A percentile compares a stretch with the other conserved stretches of the same genome.
phyloP scores from a whole-genome alignment of 768 basidiomycete species.

The Calocera cornea region DNA sequence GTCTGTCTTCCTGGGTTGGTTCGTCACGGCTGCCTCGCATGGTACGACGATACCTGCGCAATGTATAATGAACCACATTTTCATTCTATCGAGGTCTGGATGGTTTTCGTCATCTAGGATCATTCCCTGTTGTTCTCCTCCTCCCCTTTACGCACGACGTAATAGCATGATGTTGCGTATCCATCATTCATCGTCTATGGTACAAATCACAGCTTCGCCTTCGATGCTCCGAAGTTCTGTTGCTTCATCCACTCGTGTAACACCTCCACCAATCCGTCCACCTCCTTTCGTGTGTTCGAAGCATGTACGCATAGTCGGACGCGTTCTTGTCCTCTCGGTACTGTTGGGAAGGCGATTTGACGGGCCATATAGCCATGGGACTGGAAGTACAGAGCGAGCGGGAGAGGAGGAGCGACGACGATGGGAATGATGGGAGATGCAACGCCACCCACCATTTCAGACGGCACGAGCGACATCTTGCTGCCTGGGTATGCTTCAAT shows the following conservation, averaged over 20 bases:
- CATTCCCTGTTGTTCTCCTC: background rate
- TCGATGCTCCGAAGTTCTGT: background rate
- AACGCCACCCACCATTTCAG: conserved; percentile 25
- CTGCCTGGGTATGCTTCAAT: background rate
- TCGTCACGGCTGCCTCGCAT: background rate
- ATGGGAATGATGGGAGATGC: conserved; percentile 77
- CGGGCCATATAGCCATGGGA: conserved; percentile 46
- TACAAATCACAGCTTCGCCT: background rate
- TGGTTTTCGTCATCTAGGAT: background rate
- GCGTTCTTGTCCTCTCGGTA: conserved; percentile 72
- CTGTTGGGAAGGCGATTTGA: conserved; percentile 77
- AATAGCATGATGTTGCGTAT: background rate
- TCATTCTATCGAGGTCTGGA: background rate
- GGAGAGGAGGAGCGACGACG: conserved; percentile 60
- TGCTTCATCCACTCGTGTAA: conserved; percentile 25
- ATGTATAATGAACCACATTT: background rate
- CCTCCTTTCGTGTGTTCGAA: conserved; percentile 49
- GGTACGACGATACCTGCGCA: conserved; percentile 1
- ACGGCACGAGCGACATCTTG: conserved; percentile 29
- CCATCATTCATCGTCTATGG: background rate
- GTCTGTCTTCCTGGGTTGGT: background rate
- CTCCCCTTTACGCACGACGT: background rate
- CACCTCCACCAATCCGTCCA: conserved; percentile 42
- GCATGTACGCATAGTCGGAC: conserved; percentile 84
- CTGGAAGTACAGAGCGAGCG: conserved; percentile 55